Percentiles rank a stretch among this genome's conserved stretches.
Evolutionary conservation across 495 filamentous ascomycete genomes (phyloP).

Genomic region (Cercophora samala): DNA sequence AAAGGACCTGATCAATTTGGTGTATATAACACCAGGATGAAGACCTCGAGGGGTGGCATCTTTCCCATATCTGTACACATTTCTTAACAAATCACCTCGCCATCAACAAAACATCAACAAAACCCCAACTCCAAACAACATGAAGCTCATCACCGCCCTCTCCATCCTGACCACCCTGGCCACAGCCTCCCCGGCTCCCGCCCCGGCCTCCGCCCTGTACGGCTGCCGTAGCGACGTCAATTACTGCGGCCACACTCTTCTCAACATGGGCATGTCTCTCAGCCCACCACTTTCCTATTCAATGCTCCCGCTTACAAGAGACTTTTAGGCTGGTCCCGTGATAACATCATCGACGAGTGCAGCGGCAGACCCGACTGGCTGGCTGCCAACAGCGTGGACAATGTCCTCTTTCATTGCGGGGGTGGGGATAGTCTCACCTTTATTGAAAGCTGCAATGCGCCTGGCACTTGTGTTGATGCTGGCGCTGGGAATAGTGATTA

Average conservation of each 20-base stretch:
- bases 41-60: too few relatives aligned
- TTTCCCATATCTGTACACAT: too few relatives aligned
- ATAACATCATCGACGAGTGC: background rate
- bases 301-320: background rate
- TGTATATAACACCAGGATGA: too few relatives aligned
- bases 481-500: background rate
- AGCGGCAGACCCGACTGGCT: background rate
- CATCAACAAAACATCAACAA: too few relatives aligned
- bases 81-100: too few relatives aligned
- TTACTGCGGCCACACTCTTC: background rate
- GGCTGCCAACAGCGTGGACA: background rate
- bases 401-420: background rate
- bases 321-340: background rate
- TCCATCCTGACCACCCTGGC: too few relatives aligned
- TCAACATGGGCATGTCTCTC: background rate
- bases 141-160: too few relatives aligned
- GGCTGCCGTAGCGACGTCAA: background rate
- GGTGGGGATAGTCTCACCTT: background rate
- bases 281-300: background rate
- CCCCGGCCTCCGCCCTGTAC: too few relatives aligned
- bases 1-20: too few relatives aligned
- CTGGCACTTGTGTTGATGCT: background rate
- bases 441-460: background rate
- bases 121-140: too few relatives aligned
- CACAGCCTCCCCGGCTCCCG: too few relatives aligned